phyloP scores from a whole-genome alignment of 1,284 basidiomycete genomes.

The Paramarasmius palmivorus region DNA sequence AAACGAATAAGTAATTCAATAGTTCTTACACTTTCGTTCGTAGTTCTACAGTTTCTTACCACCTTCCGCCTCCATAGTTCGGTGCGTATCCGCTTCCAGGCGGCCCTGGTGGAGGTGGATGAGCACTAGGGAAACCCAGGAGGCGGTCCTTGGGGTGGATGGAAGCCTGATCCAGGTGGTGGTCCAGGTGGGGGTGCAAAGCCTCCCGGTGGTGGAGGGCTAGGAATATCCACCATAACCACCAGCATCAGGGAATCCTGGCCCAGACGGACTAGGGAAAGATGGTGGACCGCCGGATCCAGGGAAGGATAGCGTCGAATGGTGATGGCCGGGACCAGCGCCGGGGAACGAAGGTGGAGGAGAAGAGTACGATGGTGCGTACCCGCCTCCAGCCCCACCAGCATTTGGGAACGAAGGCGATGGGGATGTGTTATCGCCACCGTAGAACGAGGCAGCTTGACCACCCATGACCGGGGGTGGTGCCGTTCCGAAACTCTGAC shows the following conservation, averaged over 20 bases:
- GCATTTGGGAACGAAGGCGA: constrained; percentile 13
- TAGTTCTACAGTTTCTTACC: no score
- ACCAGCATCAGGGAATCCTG: constrained; percentile 12
- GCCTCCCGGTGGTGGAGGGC: constrained; percentile 11
- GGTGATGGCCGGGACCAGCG: not conserved
- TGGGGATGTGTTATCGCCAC: constrained; percentile 9
- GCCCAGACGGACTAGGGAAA: constrained; percentile 19
- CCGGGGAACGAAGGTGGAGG: constrained; percentile 20
- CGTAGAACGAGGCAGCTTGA: constrained; percentile 31
- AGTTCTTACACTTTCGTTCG: no score
- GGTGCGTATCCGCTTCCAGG: constrained; percentile 14
- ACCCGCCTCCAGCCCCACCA: not conserved
- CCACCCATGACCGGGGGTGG: constrained; percentile 17
- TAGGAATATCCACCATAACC: constrained; percentile 11
- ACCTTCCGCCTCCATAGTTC: not conserved
- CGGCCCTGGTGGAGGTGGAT: constrained; percentile 19
- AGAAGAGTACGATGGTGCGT: constrained; percentile 17
- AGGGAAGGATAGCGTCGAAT: constrained; percentile 15
- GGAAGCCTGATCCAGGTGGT: constrained; percentile 7
- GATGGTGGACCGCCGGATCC: constrained; percentile 24
- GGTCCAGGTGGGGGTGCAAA: constrained; percentile 16
- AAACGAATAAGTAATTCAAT: no score
- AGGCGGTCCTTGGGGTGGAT: constrained; percentile 6
- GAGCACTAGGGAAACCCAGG: constrained; percentile 26
- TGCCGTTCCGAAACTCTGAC: not conserved